Base-by-base conservation (phyloP, 2,329 filamentous ascomycete genomes). In the Ceratocystis lukuohia region DNA sequence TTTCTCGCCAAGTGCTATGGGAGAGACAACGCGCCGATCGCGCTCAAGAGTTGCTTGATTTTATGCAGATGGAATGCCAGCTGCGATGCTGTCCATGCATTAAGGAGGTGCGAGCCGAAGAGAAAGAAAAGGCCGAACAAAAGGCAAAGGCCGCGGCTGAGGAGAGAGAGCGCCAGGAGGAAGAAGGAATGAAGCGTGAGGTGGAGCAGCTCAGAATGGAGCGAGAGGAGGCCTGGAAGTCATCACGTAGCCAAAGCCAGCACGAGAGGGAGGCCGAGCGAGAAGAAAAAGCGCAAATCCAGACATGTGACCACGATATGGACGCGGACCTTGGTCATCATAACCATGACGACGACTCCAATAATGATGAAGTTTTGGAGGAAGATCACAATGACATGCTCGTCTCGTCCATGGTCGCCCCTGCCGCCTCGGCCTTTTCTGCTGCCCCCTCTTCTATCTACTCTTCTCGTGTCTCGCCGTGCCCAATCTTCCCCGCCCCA, bases 21-120 rank as follows among this genome's bases (percentile, higher is more conserved):
- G 82, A 83, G 74, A 77, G 82, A 76, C 81, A 83, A 72, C 80
- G 86, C 65, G 86, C 88, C 8, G 81, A 88, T 69, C 82, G 87
- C 6, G 87, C 88, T 0, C 80, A 87, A 69, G 88, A 91, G 68
- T 83, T 88, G 72, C 80, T 91, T 61, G 87, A 91, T 41, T 92
- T 90, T 74, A 78, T 92, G 73, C 84, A 89, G 72, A 82, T 88
- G 65, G 88, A 93, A 73, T 91, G 87, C 73, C 80, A 84, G 62
- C 81, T 91, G 69, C 80, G 82, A 61, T 84, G 82, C 74, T 90
- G 88, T 76, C 77, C 81, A 1, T 68, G 66, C 22, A 65, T 68
- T 48, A 68, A 68, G 61, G 66, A 68, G 61, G 17, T 68, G 3
- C 64, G 66, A 3, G 64, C 64, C 20, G 59, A 68, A 37, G 48